Conservation (phyloP, 2,329 filamentous ascomycete species). For the Phialemoniopsis sp. region DNA sequence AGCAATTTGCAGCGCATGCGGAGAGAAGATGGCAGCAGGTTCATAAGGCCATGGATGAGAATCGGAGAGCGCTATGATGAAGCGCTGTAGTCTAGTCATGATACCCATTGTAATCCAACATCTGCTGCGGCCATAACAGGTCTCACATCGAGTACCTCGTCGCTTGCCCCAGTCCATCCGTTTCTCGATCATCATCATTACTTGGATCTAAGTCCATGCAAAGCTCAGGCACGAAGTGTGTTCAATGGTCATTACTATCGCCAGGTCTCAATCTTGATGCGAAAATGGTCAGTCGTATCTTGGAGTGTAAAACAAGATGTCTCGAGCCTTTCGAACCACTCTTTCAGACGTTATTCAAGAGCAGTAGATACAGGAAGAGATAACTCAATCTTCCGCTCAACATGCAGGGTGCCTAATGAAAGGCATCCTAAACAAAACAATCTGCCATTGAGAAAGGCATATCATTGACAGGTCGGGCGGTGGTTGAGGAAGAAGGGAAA, state of each 20-base stretch:
- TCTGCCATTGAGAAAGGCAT: constrained; percentile 22
- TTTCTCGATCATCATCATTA: too few species aligned
- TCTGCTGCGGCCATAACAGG: too few species aligned
- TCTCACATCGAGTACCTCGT: too few species aligned
- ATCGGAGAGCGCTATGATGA: not conserved
- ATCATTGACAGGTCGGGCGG: constrained; percentile 29
- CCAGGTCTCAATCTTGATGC: too few species aligned
- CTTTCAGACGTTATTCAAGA: constrained; percentile 75
- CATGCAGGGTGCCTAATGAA: constrained; percentile 51
- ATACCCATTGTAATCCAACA: not conserved
- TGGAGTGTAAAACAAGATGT: constrained; percentile 43
- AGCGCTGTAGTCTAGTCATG: not conserved
- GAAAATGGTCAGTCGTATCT: not conserved
- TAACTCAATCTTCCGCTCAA: constrained; percentile 59
- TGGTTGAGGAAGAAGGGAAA: constrained; percentile 28
- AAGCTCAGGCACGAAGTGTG: too few species aligned
- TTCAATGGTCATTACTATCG: too few species aligned
- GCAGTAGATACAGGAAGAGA: constrained; percentile 81
- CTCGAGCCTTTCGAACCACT: constrained; percentile 79
- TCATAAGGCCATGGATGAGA: constrained; percentile 28
- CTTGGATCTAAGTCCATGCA: too few species aligned
- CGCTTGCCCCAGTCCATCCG: too few species aligned
- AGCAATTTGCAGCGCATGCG: constrained; percentile 53
- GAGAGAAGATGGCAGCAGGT: constrained; percentile 62
- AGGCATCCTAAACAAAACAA: constrained; percentile 31